Evolutionary conservation across 768 basidiomycete species (phyloP).

Genomic region (Stropharia rugosoannulata): DNA sequence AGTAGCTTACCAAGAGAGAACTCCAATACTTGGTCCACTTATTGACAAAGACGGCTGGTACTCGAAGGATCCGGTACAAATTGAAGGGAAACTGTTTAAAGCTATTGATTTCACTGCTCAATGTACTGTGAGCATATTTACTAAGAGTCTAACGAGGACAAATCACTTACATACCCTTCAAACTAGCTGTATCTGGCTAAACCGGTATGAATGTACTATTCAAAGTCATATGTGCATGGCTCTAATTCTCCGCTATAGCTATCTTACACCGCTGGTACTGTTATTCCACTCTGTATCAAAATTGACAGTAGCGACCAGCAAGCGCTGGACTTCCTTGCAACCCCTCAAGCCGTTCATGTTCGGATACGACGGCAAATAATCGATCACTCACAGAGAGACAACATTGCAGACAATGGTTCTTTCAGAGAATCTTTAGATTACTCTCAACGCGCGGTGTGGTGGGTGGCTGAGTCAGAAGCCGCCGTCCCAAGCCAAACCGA

Average conservation of each 20-base stretch:
- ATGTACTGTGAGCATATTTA: not conserved
- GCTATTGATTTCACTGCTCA: conserved; percentile 13
- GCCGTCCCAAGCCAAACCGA: conserved; percentile 20
- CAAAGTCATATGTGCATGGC: not conserved
- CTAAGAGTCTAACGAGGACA: not conserved
- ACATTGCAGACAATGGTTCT: conserved; percentile 2
- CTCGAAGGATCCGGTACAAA: conserved; percentile 19
- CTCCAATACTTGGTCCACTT: conserved; percentile 34
- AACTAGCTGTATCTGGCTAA: conserved; percentile 36
- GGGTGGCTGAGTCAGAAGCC: conserved; percentile 10
- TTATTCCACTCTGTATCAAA: conserved; percentile 33
- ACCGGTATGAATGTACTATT: conserved; percentile 30
- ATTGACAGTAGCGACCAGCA: conserved; percentile 30
- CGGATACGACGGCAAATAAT: conserved; percentile 18
- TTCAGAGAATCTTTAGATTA: conserved; percentile 13
- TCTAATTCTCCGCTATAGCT: conserved; percentile 22
- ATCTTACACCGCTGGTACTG: conserved; percentile 36
- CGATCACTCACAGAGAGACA: conserved; percentile 3
- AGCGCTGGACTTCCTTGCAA: conserved; percentile 32
- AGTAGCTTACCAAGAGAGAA: conserved; percentile 34
- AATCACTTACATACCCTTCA: not conserved
- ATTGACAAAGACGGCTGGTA: conserved; percentile 42
- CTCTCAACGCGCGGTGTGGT: conserved; percentile 16
- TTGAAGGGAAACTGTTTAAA: conserved; percentile 30
- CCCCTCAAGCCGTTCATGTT: conserved; percentile 28